Evolutionary conservation across 2,329 filamentous ascomycete genomes (phyloP).

Genomic region (Botrytis galanthina): DNA sequence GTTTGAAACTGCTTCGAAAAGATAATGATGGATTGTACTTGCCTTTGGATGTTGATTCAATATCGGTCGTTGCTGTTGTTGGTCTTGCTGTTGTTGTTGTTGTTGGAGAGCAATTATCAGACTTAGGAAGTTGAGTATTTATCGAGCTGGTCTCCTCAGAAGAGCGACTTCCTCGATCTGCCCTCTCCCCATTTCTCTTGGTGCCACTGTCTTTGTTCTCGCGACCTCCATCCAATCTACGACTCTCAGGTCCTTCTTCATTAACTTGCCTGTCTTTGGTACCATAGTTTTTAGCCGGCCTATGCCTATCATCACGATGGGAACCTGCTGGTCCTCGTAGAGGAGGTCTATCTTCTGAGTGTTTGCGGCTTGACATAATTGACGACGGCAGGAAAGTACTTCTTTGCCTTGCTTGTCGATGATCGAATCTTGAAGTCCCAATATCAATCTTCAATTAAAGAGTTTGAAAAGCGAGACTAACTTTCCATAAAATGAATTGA

Average conservation of each 20-base stretch:
- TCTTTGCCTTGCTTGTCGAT: background rate
- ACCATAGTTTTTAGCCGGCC: background rate
- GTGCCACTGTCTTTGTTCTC: background rate
- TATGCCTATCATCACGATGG: background rate
- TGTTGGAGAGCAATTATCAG: background rate
- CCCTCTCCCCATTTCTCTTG: background rate
- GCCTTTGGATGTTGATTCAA: background rate
- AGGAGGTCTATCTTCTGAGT: background rate
- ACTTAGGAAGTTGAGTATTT: background rate
- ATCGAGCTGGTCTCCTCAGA: slow-evolving; percentile 1
- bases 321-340: background rate
- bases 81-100: background rate
- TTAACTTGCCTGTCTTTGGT: background rate
- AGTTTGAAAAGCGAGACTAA: background rate
- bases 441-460: background rate
- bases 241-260: background rate
- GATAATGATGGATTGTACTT: background rate
- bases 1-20: background rate
- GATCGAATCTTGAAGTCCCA: background rate
- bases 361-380: slow-evolving; percentile 1
- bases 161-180: background rate
- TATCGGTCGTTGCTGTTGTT: background rate
- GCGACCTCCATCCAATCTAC: background rate
- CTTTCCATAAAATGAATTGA: background rate
- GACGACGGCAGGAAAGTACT: background rate